Percentiles rank a stretch among this genome's conserved stretches.
Conservation (phyloP, 1,139 yeast genomes). For the Nakaseomyces delphensis region DNA sequence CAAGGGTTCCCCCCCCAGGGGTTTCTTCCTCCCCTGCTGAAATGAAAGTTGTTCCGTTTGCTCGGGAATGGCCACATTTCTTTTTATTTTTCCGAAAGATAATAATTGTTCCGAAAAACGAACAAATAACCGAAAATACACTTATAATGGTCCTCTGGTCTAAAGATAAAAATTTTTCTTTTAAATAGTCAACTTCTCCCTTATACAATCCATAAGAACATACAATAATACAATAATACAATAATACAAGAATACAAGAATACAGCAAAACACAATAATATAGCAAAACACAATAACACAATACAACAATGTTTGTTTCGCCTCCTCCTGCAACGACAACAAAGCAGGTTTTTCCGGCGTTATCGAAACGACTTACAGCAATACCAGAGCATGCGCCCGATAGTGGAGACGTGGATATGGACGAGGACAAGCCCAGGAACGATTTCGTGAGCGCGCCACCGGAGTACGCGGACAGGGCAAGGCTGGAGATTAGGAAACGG, state of each 20-base stretch:
- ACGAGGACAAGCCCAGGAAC: constrained; percentile 8
- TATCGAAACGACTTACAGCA: constrained; percentile 11
- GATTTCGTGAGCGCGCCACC: constrained; percentile 34
- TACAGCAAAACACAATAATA: background rate
- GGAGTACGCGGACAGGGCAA: constrained; percentile 36
- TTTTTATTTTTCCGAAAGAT: background rate
- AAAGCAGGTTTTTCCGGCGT: constrained; percentile 20
- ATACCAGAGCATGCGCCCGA: constrained; percentile 9
- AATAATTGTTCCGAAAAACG: background rate
- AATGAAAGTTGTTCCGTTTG: background rate
- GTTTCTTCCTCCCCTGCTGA: background rate
- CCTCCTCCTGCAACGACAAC: constrained; percentile 29
- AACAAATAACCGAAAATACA: too few species aligned
- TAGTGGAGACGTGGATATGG: constrained; percentile 3
- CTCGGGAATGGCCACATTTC: background rate
- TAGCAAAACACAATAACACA: background rate
- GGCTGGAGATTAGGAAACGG: constrained; percentile 34
- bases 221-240: background rate
- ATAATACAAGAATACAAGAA: background rate
- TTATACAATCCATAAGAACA: background rate
- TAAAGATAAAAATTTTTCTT: background rate
- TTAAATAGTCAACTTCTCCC: background rate
- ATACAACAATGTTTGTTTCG: constrained; percentile 25
- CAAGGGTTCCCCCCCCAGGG: background rate
- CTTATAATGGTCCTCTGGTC: too few species aligned